Evolutionary conservation across 441 rosid genomes (phyloP).

Genomic region (Mallotus repandus): DNA sequence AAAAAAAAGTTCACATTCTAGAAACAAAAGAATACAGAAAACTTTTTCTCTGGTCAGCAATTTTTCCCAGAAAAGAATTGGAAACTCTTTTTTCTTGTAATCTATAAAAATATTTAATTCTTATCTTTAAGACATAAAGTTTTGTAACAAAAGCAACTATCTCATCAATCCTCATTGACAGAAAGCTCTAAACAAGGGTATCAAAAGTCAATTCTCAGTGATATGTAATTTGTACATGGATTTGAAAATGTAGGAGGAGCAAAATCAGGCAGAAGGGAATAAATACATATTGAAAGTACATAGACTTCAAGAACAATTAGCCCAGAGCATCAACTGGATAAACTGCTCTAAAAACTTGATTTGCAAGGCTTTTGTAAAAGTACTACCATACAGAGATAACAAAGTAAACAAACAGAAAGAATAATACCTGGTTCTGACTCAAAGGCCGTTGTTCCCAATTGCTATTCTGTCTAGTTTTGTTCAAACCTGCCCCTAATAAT

Average conservation of each 20-base stretch:
- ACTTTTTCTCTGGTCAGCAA: neutral
- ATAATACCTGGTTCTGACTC: constrained; percentile 68
- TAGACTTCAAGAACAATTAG: neutral
- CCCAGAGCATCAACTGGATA: neutral
- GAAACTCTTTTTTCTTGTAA: too few relatives aligned
- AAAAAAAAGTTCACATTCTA: neutral
- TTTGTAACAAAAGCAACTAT: neutral
- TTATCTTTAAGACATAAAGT: neutral
- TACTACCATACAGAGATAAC: neutral
- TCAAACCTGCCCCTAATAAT: constrained; percentile 80
- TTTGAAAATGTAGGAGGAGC: neutral
- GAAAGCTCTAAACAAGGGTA: neutral
- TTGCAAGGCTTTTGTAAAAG: neutral
- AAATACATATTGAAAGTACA: neutral
- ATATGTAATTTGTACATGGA: neutral
- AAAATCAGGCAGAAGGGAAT: neutral
- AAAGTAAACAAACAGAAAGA: neutral
- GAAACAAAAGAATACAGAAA: neutral
- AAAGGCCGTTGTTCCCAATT: constrained; percentile 90
- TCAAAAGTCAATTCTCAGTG: neutral
- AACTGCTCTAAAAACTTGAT: neutral
- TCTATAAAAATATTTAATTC: neutral
- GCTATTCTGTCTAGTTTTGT: constrained; percentile 81
- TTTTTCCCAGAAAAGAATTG: neutral
- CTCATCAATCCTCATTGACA: neutral